A percentile compares a stretch with the other conserved stretches of the same genome.
Evolutionary conservation across 495 filamentous ascomycete genomes (phyloP).

Genomic region (Paragyromitra xinjiangensis): DNA sequence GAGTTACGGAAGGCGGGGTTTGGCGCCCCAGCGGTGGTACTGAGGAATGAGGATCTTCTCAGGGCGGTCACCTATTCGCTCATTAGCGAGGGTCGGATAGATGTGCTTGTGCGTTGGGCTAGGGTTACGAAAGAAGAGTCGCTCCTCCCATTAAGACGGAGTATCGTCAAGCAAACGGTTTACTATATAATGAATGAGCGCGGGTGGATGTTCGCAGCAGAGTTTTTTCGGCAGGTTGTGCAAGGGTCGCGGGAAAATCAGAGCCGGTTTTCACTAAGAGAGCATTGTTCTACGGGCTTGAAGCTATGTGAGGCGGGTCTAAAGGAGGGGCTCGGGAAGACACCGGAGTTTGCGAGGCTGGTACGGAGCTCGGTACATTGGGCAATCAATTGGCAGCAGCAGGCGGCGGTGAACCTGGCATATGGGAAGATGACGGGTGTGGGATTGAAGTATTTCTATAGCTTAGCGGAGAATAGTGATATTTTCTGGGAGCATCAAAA

Average conservation of each 20-base stretch:
- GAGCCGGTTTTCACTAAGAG: conserved; percentile 4
- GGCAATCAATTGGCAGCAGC: conserved; percentile 30
- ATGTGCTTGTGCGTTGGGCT: conserved; percentile 37
- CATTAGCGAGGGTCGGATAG: conserved; percentile 22
- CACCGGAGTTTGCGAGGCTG: conserved; percentile 21
- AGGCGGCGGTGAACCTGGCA: conserved; percentile 36
- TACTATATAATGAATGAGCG: neutral
- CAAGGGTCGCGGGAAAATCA: conserved; percentile 3
- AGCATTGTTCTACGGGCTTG: conserved; percentile 30
- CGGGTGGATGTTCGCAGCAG: conserved; percentile 26
- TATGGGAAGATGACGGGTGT: conserved; percentile 30
- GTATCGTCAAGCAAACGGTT: conserved; percentile 30
- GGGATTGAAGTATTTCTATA: conserved; percentile 39
- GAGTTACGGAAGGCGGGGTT: conserved; percentile 33
- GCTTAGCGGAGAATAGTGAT: neutral
- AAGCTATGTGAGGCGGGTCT: conserved; percentile 36
- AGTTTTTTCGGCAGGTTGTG: conserved; percentile 28
- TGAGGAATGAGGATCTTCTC: conserved; percentile 24
- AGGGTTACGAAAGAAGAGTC: conserved; percentile 19
- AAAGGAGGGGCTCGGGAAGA: conserved; percentile 8
- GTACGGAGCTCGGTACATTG: conserved; percentile 29
- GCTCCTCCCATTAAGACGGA: neutral
- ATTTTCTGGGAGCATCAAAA: conserved; percentile 12
- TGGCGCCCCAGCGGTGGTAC: conserved; percentile 13
- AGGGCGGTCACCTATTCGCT: conserved; percentile 28